Conservation (phyloP, 306 rosid species). For the Pyrus betulifolia region DNA sequence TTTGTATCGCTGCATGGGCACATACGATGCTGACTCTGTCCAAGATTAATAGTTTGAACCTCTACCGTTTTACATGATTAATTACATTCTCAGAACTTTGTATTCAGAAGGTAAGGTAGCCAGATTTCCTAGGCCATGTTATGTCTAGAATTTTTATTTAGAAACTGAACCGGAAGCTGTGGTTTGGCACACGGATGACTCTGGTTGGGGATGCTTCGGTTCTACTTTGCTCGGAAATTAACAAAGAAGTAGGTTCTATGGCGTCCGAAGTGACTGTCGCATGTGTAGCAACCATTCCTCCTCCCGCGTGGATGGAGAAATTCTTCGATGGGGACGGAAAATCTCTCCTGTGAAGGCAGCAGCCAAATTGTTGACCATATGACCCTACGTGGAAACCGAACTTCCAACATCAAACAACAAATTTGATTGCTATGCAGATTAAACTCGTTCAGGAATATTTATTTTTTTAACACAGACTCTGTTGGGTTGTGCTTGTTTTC, state of each 20-base stretch:
- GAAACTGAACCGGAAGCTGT: neutral
- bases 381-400: neutral
- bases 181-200: no score
- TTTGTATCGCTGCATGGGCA: no score
- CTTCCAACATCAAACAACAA: neutral
- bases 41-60: neutral
- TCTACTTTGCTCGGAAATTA: no score
- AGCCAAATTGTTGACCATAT: no score
- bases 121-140: neutral
- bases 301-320: neutral
- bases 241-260: no score
- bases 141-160: no score
- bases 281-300: no score
- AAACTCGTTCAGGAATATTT: neutral
- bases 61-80: neutral
- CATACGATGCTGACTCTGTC: neutral
- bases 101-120: neutral
- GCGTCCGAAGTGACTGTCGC: no score
- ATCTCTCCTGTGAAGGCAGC: no score
- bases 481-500: neutral
- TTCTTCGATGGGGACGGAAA: neutral
- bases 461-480: neutral
- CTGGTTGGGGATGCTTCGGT: neutral
- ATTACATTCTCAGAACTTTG: neutral
- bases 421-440: neutral